Percentiles rank a stretch among this genome's conserved stretches.
phyloP scores from a whole-genome alignment of 1,284 basidiomycete species.

The Phellopilus nigrolimitatus region DNA sequence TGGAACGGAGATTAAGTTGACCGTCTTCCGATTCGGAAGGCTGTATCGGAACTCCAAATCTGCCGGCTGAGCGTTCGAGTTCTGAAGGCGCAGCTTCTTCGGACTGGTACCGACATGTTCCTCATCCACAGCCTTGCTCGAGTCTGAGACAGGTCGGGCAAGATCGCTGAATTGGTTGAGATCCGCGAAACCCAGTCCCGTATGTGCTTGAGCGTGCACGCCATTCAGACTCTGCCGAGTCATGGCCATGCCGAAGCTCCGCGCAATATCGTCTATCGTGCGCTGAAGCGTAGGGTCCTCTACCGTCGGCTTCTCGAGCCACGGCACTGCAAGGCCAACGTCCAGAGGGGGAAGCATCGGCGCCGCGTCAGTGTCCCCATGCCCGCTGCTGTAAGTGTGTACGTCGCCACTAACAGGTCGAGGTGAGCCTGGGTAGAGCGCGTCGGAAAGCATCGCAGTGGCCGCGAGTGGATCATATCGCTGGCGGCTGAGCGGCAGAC shows the following conservation, averaged over 20 bases:
- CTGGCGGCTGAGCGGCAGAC: conserved; percentile 16
- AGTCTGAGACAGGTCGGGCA: neutral
- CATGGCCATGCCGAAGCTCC: conserved; percentile 38
- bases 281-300: conserved; percentile 37
- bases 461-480: conserved; percentile 4
- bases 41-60: conserved; percentile 14
- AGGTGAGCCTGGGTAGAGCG: conserved; percentile 7
- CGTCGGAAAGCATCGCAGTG: neutral
- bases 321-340: conserved; percentile 22
- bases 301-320: conserved; percentile 36
- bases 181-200: conserved; percentile 3
- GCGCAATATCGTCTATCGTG: conserved; percentile 41
- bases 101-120: conserved; percentile 1
- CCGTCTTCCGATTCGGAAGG: conserved; percentile 14
- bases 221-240: neutral
- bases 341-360: conserved; percentile 7
- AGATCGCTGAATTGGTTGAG: neutral
- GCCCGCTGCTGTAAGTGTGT: too few species aligned
- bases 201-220: neutral
- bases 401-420: too few species aligned
- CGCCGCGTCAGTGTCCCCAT: too few species aligned
- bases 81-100: conserved; percentile 1
- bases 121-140: conserved; percentile 7
- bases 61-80: neutral
- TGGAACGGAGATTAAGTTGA: conserved; percentile 6